Conservation (phyloP, 73 alveolate species). For the Tetrahymena elliotti region DNA sequence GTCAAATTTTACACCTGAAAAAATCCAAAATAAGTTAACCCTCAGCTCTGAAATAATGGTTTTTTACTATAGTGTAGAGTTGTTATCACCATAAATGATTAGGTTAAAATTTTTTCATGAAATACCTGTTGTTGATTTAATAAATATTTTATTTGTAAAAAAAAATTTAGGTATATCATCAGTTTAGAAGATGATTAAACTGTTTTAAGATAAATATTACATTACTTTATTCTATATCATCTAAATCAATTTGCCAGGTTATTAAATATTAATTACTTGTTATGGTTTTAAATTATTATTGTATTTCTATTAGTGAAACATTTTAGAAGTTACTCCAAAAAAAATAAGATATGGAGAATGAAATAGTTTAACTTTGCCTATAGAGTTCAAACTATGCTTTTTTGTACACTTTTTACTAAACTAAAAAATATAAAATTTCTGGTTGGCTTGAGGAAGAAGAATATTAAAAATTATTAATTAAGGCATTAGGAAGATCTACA, state of each 20-base stretch:
- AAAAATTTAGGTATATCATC: background rate
- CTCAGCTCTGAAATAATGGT: background rate
- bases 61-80: background rate
- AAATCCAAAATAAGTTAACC: background rate
- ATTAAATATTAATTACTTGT: background rate
- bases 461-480: background rate
- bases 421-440: background rate
- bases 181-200: background rate
- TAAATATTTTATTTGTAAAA: no score
- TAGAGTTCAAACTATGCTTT: background rate
- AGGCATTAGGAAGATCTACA: background rate
- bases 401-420: background rate
- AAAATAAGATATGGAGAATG: background rate
- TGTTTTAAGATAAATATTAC: background rate
- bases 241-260: background rate
- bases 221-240: background rate
- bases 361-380: background rate
- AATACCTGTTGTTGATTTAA: no score
- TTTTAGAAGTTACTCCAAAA: background rate
- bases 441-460: background rate
- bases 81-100: background rate
- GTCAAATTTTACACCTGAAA: background rate
- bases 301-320: background rate
- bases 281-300: background rate
- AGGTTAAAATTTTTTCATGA: background rate